Evolutionary conservation across 768 basidiomycete genomes (phyloP).

Genomic region (Dacryopinax spathularia): DNA sequence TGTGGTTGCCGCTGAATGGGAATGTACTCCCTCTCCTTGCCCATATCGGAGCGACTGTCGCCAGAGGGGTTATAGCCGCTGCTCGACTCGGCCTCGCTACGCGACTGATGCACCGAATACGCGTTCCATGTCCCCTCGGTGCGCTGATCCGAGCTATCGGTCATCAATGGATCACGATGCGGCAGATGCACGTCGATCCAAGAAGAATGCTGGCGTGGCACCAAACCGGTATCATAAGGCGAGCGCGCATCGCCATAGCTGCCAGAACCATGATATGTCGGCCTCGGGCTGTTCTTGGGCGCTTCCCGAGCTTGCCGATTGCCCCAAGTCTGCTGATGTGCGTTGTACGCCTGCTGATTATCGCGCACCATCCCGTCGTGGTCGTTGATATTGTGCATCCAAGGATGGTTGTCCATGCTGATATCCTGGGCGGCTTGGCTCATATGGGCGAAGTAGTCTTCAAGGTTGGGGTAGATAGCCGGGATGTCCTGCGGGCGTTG

Average conservation of each 20-base stretch:
- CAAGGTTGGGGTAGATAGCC: not conserved
- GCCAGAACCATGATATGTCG: not conserved
- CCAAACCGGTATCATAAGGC: no score
- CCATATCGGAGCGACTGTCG: not conserved
- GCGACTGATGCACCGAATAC: not conserved
- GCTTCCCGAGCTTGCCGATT: no score
- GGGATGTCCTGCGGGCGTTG: not conserved
- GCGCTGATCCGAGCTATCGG: no score
- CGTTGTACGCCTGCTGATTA: not conserved
- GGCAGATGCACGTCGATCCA: no score
- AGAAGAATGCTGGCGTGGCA: no score
- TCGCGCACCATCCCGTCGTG: not conserved
- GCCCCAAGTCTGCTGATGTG: not conserved
- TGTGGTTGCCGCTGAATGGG: no score
- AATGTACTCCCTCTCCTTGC: not conserved
- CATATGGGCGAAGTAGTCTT: not conserved
- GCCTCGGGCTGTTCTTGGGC: not conserved
- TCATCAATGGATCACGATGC: no score
- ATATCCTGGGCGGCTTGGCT: not conserved
- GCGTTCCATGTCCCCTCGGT: not conserved
- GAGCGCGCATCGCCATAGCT: no score
- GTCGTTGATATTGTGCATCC: not conserved
- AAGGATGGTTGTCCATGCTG: not conserved
- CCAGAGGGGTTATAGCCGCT: not conserved
- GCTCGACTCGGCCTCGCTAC: not conserved